Percentiles rank a stretch among this genome's conserved stretches.
Evolutionary conservation across 345 rosid species (phyloP).

Genomic region (Linum lewisii): DNA sequence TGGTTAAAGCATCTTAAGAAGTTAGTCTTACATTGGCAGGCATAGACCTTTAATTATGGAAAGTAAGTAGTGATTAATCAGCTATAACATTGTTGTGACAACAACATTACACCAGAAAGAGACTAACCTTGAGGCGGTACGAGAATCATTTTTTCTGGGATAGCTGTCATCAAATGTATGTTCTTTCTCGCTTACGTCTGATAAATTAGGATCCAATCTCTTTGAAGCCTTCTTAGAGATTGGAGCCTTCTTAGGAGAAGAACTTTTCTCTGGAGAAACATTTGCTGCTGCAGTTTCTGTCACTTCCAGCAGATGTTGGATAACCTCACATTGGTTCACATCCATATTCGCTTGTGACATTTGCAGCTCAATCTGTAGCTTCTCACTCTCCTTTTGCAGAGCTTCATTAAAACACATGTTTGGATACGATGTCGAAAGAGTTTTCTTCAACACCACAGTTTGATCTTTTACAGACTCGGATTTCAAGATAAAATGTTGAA

Average conservation of each 20-base stretch:
- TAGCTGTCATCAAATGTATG: conserved; percentile 36
- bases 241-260: conserved; percentile 36
- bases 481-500: conserved; percentile 70
- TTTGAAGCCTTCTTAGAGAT: conserved; percentile 44
- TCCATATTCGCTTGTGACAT: conserved; percentile 74
- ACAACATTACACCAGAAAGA: background rate
- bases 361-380: conserved; percentile 74
- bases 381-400: conserved; percentile 61
- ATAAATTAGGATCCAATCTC: conserved; percentile 35
- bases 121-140: conserved; percentile 56
- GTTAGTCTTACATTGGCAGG: no score
- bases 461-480: conserved; percentile 63
- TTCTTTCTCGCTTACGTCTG: conserved; percentile 36
- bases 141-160: conserved; percentile 38
- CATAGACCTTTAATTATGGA: no score
- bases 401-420: conserved; percentile 77
- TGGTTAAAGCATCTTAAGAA: background rate
- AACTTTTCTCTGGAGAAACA: conserved; percentile 31
- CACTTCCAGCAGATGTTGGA: conserved; percentile 77
- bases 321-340: conserved; percentile 78
- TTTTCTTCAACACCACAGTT: conserved; percentile 60
- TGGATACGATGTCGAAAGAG: conserved; percentile 83
- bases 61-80: no score
- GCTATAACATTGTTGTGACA: no score
- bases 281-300: conserved; percentile 53